These are phyloP conservation scores for Stylosanthes scabra DNA, from an alignment of 331 rosid species.

Conservation along the genomic window DNA sequence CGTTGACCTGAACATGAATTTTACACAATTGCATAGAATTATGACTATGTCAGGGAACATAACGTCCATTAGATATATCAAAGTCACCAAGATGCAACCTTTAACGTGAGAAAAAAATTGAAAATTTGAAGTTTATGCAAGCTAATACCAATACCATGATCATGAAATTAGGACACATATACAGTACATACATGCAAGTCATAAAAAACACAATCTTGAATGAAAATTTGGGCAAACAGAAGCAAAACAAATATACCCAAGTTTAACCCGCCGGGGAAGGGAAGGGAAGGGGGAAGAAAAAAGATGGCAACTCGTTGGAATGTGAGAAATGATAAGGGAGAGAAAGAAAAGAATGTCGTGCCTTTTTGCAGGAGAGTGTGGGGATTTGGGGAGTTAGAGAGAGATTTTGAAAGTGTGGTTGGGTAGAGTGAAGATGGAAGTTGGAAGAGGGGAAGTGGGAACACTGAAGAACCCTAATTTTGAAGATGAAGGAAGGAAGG, in stretches of 20 bases:
- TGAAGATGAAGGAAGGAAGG: neutral
- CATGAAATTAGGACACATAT: neutral
- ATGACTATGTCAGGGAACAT: slow-evolving; percentile 35
- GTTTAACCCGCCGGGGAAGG: too few species aligned
- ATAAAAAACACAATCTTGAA: neutral
- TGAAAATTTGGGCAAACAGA: neutral
- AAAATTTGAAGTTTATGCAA: neutral
- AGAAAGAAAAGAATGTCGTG: neutral
- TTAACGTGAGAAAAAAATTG: neutral
- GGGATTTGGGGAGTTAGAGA: neutral
- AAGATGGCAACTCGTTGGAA: neutral
- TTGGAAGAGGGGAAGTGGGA: neutral
- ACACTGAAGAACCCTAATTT: neutral
- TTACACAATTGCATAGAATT: neutral
- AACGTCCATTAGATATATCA: neutral
- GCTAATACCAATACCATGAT: neutral
- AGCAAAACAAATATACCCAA: neutral
- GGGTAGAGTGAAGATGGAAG: neutral
- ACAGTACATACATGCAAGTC: neutral
- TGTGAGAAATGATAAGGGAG: neutral
- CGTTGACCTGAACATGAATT: slow-evolving; percentile 1
- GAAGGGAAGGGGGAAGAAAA: neutral
- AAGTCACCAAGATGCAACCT: neutral
- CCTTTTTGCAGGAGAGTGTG: neutral
- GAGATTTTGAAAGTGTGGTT: neutral